Percentiles rank a stretch among this genome's conserved stretches.
These are phyloP conservation scores for Cornus florida DNA, from an alignment of 148 eudicot species.

Conservation along the genomic window DNA sequence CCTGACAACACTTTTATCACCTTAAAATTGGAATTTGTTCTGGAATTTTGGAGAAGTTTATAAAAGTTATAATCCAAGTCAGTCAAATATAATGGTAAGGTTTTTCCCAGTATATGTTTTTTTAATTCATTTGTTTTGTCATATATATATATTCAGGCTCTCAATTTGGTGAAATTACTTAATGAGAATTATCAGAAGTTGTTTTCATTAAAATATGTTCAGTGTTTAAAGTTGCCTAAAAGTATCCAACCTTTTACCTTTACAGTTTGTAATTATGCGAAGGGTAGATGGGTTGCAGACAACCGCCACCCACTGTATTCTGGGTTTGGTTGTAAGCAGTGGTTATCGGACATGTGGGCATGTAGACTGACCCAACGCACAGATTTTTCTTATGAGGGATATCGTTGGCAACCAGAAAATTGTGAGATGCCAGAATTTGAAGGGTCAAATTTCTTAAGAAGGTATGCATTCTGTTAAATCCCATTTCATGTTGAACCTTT, in stretches of 20 bases:
- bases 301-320: conserved; percentile 42
- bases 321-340: conserved; percentile 48
- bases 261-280: conserved; percentile 52
- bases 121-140: too few species aligned
- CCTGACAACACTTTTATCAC: too few species aligned
- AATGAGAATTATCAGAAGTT: too few species aligned
- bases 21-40: too few species aligned
- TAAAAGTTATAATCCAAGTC: too few species aligned
- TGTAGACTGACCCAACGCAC: conserved; percentile 48
- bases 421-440: conserved; percentile 51
- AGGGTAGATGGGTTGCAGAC: conserved; percentile 53
- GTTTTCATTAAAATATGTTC: too few species aligned
- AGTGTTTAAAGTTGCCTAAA: too few species aligned
- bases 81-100: too few species aligned
- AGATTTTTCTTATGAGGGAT: conserved; percentile 49
- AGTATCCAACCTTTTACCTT: background rate
- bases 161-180: too few species aligned
- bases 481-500: background rate
- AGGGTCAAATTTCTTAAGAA: conserved; percentile 35
- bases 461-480: conserved; percentile 19
- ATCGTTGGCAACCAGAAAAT: conserved; percentile 45
- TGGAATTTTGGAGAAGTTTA: too few species aligned
- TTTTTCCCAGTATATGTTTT: too few species aligned
- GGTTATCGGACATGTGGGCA: conserved; percentile 64
- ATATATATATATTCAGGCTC: too few species aligned